Evolutionary conservation across 257 asterid genomes (phyloP).

Genomic region (Oldenlandia corymbosa): DNA sequence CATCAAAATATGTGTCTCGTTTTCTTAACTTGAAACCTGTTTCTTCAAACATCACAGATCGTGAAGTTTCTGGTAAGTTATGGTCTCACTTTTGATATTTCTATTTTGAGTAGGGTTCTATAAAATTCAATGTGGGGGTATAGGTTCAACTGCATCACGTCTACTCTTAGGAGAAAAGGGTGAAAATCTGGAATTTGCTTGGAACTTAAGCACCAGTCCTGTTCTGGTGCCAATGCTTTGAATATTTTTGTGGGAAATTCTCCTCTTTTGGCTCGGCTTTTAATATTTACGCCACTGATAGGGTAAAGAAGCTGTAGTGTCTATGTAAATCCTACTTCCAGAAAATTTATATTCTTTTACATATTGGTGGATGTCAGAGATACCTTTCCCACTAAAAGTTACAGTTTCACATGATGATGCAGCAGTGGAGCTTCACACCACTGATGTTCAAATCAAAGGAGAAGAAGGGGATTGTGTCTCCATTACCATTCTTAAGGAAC

Average conservation of each 20-base stretch:
- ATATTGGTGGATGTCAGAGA: not conserved
- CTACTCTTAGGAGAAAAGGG: not conserved
- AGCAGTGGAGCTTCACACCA: not conserved
- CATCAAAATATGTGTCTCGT: conserved; percentile 87
- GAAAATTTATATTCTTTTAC: not conserved
- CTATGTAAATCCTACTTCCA: not conserved
- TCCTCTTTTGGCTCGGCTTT: not conserved
- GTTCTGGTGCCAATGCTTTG: not conserved
- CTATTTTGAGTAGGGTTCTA: not conserved
- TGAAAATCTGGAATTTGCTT: conserved; percentile 2
- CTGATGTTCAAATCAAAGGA: too few relatives aligned
- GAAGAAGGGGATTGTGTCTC: too few relatives aligned
- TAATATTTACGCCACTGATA: not conserved
- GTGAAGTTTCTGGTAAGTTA: conserved; percentile 66
- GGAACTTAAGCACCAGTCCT: not conserved
- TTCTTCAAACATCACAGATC: conserved; percentile 50
- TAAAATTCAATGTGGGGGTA: not conserved
- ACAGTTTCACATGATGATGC: not conserved
- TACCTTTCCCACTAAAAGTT: not conserved
- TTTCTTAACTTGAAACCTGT: conserved; percentile 83
- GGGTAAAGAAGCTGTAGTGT: not conserved
- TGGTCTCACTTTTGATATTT: conserved; percentile 5
- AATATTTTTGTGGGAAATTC: not conserved
- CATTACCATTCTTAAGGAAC: too few relatives aligned
- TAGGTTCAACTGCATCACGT: not conserved